A percentile compares a stretch with the other conserved stretches of the same genome.
These are phyloP conservation scores for Alternaria conjuncta DNA, from an alignment of 2,329 filamentous ascomycete genomes.

Conservation along the genomic window DNA sequence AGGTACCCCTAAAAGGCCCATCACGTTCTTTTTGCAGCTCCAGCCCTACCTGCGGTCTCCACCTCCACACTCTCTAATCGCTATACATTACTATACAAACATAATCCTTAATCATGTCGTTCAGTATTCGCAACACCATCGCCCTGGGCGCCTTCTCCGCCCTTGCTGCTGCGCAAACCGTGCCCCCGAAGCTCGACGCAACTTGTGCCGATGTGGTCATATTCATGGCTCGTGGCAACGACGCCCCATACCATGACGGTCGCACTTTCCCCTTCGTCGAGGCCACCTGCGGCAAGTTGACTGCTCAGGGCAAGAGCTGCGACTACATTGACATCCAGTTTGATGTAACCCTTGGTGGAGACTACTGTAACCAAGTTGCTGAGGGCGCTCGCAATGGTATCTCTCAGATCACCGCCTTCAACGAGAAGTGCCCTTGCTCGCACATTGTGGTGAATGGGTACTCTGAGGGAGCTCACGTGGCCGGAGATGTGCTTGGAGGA, in stretches of 20 bases:
- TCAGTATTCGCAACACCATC: constrained; percentile 27
- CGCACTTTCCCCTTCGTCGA: constrained; percentile 28
- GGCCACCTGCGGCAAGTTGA: constrained; percentile 28
- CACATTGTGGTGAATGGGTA: constrained; percentile 66
- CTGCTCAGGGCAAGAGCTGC: constrained; percentile 27
- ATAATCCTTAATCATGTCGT: constrained; percentile 32
- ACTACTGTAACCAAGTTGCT: constrained; percentile 26
- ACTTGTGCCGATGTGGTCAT: constrained; percentile 28
- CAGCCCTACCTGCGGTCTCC: neutral
- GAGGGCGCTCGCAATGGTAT: constrained; percentile 28
- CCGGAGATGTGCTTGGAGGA: constrained; percentile 65
- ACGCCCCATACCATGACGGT: constrained; percentile 28
- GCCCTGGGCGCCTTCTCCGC: constrained; percentile 25
- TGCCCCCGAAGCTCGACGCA: constrained; percentile 33
- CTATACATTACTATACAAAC: neutral
- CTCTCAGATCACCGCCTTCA: constrained; percentile 59
- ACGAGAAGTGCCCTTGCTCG: constrained; percentile 60
- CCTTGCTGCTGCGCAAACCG: constrained; percentile 21
- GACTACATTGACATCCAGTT: constrained; percentile 32
- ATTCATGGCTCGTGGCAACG: constrained; percentile 32
- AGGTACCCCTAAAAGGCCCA: constrained; percentile 2
- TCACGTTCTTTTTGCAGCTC: neutral
- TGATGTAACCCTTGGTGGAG: constrained; percentile 17
- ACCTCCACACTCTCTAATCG: neutral
- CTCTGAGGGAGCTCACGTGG: constrained; percentile 65